Conservation (phyloP, 306 rosid genomes). For the Pyrus pyrifolia region DNA sequence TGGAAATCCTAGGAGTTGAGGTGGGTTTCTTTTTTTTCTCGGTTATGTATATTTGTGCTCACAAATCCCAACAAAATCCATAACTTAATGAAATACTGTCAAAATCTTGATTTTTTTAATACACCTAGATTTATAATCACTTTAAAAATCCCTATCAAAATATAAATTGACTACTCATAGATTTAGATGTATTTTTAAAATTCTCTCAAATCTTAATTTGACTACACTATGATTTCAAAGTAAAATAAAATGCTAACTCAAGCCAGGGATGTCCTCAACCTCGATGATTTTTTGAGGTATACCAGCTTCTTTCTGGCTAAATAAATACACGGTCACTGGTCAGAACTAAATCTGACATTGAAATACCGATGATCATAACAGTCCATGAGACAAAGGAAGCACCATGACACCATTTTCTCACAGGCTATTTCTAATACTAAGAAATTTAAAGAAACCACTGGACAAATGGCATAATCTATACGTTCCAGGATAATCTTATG, state of each 20-base stretch:
- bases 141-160: too few relatives aligned
- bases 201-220: too few relatives aligned
- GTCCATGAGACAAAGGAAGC: constrained; percentile 1
- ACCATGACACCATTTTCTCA: not conserved
- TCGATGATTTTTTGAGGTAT: constrained; percentile 58
- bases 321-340: constrained; percentile 13
- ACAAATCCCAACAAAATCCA: too few relatives aligned
- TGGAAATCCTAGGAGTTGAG: too few relatives aligned
- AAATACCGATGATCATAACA: not conserved
- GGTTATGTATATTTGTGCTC: too few relatives aligned
- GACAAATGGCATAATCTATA: not conserved
- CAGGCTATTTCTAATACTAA: not conserved
- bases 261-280: constrained; percentile 85
- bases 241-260: constrained; percentile 55
- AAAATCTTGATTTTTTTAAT: too few relatives aligned
- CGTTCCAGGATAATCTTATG: not conserved
- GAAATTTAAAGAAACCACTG: not conserved
- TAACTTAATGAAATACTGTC: too few relatives aligned
- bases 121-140: too few relatives aligned
- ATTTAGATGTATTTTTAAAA: too few relatives aligned
- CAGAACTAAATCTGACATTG: constrained; percentile 3
- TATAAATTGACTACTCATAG: too few relatives aligned
- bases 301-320: constrained; percentile 85
- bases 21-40: too few relatives aligned
- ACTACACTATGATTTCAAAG: not conserved